A percentile compares a stretch with the other conserved stretches of the same genome.
Evolutionary conservation across 768 basidiomycete genomes (phyloP).

Genomic region (Lyophyllum decastes): DNA sequence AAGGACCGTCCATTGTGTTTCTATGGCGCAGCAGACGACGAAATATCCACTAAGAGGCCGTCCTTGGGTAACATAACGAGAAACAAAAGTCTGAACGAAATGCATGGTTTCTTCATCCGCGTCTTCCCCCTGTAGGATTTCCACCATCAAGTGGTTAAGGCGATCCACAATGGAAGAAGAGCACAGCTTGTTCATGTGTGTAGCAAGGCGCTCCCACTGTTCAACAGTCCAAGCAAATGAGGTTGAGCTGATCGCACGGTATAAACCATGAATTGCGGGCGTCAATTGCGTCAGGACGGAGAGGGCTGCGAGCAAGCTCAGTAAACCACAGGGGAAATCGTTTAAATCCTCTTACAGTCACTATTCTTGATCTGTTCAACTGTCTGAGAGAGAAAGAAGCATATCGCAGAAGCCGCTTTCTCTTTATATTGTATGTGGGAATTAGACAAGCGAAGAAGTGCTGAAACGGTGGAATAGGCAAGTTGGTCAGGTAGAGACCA

Average conservation of each 20-base stretch:
- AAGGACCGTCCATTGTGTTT: constrained; percentile 83
- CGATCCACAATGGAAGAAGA: constrained; percentile 67
- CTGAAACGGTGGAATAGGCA: constrained; percentile 75
- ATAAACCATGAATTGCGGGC: constrained; percentile 84
- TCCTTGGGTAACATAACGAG: constrained; percentile 73
- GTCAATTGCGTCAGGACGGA: constrained; percentile 73
- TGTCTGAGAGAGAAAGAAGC: constrained; percentile 56
- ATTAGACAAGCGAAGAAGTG: constrained; percentile 67
- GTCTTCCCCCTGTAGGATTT: constrained; percentile 59
- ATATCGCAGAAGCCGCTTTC: constrained; percentile 58
- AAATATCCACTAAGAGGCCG: constrained; percentile 87
- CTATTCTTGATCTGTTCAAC: constrained; percentile 56
- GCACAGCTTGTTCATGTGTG: constrained; percentile 60
- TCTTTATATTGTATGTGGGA: constrained; percentile 50
- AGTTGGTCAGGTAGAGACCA: constrained; percentile 89
- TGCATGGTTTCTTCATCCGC: constrained; percentile 49
- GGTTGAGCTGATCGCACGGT: constrained; percentile 81
- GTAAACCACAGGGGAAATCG: not conserved
- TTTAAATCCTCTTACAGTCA: constrained; percentile 43
- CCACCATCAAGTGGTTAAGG: constrained; percentile 68
- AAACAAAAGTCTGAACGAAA: constrained; percentile 69
- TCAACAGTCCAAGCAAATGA: constrained; percentile 70
- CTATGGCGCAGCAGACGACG: constrained; percentile 85
- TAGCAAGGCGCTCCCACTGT: constrained; percentile 64
- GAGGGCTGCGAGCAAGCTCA: constrained; percentile 48